phyloP scores from a whole-genome alignment of 257 asterid genomes.

The Solanum ahanhuiri region DNA sequence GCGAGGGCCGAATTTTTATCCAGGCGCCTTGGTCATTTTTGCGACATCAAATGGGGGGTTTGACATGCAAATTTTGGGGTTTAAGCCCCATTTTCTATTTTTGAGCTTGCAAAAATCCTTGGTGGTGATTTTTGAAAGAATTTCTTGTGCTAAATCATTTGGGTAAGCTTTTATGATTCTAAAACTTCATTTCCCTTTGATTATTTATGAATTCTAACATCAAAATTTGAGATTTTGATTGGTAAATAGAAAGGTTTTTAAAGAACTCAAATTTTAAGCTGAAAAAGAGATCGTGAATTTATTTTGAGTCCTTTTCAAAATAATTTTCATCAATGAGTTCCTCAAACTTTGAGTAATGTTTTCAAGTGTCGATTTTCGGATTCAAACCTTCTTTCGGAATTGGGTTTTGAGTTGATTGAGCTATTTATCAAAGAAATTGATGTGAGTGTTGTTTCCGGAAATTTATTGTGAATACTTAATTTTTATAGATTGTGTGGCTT shows the following conservation, averaged over 20 bases:
- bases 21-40: rapidly evolving
- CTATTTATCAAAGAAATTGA: too few species aligned
- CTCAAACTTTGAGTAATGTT: background rate
- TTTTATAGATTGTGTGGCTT: background rate
- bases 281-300: background rate
- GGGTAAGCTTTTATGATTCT: background rate
- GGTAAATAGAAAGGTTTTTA: background rate
- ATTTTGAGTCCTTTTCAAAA: too few species aligned
- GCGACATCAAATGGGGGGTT: background rate
- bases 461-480: too few species aligned
- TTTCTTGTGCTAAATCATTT: background rate
- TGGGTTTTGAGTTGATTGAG: background rate
- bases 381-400: background rate
- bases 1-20: background rate
- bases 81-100: too few species aligned
- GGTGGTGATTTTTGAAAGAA: background rate
- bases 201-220: too few species aligned
- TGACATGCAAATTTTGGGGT: background rate
- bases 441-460: background rate
- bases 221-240: too few species aligned
- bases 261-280: too few species aligned
- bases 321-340: background rate
- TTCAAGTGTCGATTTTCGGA: background rate
- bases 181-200: background rate
- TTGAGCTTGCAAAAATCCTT: too few species aligned